Base-by-base conservation (phyloP, 345 rosid species). In the Acer campestre region DNA sequence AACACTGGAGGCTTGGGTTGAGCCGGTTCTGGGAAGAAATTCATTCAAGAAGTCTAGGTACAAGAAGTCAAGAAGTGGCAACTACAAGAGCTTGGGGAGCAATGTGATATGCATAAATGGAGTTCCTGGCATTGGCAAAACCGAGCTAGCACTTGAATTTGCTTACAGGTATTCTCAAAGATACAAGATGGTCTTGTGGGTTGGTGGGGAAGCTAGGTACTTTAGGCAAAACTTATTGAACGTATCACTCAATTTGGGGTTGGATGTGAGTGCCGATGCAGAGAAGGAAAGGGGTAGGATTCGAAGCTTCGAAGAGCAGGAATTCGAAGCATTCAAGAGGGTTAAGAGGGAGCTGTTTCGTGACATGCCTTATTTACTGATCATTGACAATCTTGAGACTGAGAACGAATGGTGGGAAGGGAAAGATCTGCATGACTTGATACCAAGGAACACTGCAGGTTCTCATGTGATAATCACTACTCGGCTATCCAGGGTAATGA, bases 331-430 rank as follows among this genome's bases (percentile, higher is more conserved):
- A 73, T 92, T 95, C 78, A 91, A 95, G 83, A 85, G 97, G 71
- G 91, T 95, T 49, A 93, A 92, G 78, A 83, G 91, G 27, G 97
- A 93, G 85, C 78, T 95, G 10, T 95, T 90, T 61, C 81, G 94
- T 11, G 99, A 93, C 84, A 88, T 90, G 92, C 98, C 98, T 61
- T 93, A 93, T 67, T 82, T 92, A 23, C 82, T 93, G 80, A 90
- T 95, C 83, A 90, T 95, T 25, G 99, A 95, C 86, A 92, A 93
- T 80, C 97, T 93, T 40, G 99, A 95, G 89, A 90, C 84, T 14
- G 99, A 95, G 74, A 89, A 82, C 31, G 97, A 95, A 72, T 93
- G 97, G 99, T 92, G 99, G 97, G 98, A 95, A 84, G 99, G 97
- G 67, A 93, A 93, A 77, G 91, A 90, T 82, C 49, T 95, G n/a